Evolutionary conservation across 1,139 yeast species (phyloP).

Genomic region (Pichia sp.): DNA sequence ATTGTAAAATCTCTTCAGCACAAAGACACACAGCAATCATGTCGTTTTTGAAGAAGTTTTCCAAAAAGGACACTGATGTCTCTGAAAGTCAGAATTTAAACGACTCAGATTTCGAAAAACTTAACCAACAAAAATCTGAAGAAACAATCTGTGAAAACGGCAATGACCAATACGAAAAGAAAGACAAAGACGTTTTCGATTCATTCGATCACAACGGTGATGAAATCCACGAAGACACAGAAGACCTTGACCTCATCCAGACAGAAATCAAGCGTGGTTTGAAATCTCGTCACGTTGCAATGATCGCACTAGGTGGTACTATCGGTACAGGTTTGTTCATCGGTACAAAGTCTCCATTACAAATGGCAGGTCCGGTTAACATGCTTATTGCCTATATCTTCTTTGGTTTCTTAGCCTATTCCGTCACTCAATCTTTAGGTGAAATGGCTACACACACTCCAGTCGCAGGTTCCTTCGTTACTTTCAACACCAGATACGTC

Average conservation of each 20-base stretch:
- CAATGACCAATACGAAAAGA: no score
- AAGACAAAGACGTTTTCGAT: neutral
- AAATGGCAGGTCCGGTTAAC: constrained; percentile 64
- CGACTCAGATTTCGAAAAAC: no score
- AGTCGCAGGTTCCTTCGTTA: constrained; percentile 65
- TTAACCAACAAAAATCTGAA: no score
- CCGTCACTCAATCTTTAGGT: constrained; percentile 69
- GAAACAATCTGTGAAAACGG: no score
- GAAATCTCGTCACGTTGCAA: constrained; percentile 60
- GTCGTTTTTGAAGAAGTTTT: no score
- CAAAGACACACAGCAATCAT: no score
- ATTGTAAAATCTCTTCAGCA: no score
- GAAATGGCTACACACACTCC: constrained; percentile 82
- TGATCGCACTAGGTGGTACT: constrained; percentile 71
- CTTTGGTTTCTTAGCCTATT: constrained; percentile 63
- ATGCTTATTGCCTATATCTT: constrained; percentile 62
- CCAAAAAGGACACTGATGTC: no score
- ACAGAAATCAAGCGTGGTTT: constrained; percentile 39
- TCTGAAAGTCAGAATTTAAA: no score
- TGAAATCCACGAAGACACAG: constrained; percentile 6
- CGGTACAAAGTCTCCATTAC: constrained; percentile 51
- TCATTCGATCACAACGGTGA: constrained; percentile 1
- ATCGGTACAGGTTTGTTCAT: constrained; percentile 73
- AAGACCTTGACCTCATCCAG: constrained; percentile 20
- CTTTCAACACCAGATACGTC: constrained; percentile 56